These are phyloP conservation scores for Myxozyma kluyveri DNA, from an alignment of 805 yeast genomes.

Conservation along the genomic window DNA sequence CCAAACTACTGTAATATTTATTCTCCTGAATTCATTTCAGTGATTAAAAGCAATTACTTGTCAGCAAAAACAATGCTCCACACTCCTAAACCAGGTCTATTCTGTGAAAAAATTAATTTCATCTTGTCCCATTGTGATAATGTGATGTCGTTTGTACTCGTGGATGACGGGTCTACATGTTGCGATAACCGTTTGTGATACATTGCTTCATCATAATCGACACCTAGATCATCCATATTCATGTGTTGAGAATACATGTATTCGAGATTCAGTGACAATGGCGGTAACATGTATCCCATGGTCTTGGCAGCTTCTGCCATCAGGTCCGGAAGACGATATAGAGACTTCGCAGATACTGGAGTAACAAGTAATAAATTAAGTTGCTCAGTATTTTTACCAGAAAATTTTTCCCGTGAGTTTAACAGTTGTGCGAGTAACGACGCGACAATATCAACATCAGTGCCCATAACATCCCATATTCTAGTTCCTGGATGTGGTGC, in stretches of 20 bases:
- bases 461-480: constrained; percentile 53
- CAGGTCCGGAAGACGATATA: constrained; percentile 2
- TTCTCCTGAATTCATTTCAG: no score
- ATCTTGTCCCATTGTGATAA: constrained; percentile 6
- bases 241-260: constrained; percentile 20
- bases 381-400: neutral
- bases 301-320: neutral
- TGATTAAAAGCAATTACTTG: no score
- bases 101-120: constrained; percentile 7
- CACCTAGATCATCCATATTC: constrained; percentile 28
- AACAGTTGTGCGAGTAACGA: constrained; percentile 30
- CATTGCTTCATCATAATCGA: constrained; percentile 12
- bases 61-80: constrained; percentile 20
- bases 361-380: constrained; percentile 35
- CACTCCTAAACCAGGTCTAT: constrained; percentile 28
- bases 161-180: no score
- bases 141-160: neutral
- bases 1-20: no score
- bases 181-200: constrained; percentile 1
- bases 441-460: constrained; percentile 36
- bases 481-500: constrained; percentile 18
- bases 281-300: constrained; percentile 2
- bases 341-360: constrained; percentile 31
- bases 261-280: constrained; percentile 11
- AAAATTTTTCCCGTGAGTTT: constrained; percentile 2